Evolutionary conservation across 2,329 filamentous ascomycete species (phyloP), one percentile per base, ranked within the genome.

Genomic region (Purpureocillium lavendulum): DNA sequence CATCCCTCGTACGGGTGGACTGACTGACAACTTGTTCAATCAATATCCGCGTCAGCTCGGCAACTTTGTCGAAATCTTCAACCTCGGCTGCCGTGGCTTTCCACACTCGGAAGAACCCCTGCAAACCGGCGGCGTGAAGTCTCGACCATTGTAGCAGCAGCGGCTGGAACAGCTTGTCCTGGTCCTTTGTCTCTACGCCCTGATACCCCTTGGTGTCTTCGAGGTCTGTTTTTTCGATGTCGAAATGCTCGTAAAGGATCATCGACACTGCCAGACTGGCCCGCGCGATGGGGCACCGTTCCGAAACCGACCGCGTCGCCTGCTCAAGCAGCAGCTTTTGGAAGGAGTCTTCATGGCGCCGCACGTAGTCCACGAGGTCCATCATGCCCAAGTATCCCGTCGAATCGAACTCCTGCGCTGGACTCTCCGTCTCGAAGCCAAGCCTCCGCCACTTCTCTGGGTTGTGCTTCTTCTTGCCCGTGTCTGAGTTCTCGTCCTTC

Each of bases 361-460:
- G 78, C 36, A 95, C 87, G 58, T 87, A 98, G 60, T 97, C 89
- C 2, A 88, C 87, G 53, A 98, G 64, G 59, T 98, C 92, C 89
- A 98, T 97, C 77, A 98, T 87, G 21, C 92, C 92, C 39, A 98
- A 64, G 57, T 89, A 97, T 0, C 92, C 92, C 21, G 85, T 84
- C 30, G 77, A 70, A 15, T 87, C 81, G 55, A 98, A 97, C 51
- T 98, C 92, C 51, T 75, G 73, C 1, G 82, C 82, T 4, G 92
- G 92, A 49, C 77, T 89, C 61, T 98, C 92, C 0, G 84, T 83
- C 59, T 92, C 84, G 53, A 98, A 98, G 3, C 92, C 92, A 32
- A 98, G 61, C 39, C 89, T 75, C 51, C 88, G 76, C 92, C 92
- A 98, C 59, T 96, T 96, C 54, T 94, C 83, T 0, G 88, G 84